These are phyloP conservation scores for Aspergillus nidulans DNA, from an alignment of 495 filamentous ascomycete species.

Conservation along the genomic window DNA sequence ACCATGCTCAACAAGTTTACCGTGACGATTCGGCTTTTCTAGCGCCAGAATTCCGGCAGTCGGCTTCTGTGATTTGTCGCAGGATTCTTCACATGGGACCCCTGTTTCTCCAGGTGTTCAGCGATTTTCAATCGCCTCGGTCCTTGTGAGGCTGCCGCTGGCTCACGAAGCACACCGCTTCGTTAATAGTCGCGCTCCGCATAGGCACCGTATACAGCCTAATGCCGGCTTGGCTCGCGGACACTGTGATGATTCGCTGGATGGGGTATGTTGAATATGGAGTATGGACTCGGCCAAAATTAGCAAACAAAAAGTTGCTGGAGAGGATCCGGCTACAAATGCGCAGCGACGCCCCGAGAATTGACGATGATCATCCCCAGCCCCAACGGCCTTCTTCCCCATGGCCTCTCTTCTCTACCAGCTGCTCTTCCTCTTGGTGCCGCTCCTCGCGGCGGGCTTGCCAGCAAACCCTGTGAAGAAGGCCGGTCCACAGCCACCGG, in stretches of 20 bases:
- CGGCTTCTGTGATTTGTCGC: background rate
- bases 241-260: background rate
- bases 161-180: background rate
- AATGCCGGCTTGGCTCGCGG: background rate
- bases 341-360: background rate
- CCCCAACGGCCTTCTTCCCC: background rate
- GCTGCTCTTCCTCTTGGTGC: conserved; percentile 5
- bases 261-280: background rate
- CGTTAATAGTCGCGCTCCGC: background rate
- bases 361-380: background rate
- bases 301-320: background rate
- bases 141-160: background rate
- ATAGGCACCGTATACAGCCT: background rate
- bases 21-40: background rate
- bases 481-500: conserved; percentile 8
- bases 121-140: background rate
- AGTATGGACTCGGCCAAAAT: background rate
- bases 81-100: conserved; percentile 2
- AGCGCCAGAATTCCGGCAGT: background rate
- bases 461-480: background rate
- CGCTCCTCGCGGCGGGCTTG: conserved; percentile 4
- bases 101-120: background rate
- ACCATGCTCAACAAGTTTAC: background rate
- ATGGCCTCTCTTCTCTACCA: conserved; percentile 7
- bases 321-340: background rate